Conservation (phyloP, 2,329 filamentous ascomycete species). For the Fusarium transvaalense region DNA sequence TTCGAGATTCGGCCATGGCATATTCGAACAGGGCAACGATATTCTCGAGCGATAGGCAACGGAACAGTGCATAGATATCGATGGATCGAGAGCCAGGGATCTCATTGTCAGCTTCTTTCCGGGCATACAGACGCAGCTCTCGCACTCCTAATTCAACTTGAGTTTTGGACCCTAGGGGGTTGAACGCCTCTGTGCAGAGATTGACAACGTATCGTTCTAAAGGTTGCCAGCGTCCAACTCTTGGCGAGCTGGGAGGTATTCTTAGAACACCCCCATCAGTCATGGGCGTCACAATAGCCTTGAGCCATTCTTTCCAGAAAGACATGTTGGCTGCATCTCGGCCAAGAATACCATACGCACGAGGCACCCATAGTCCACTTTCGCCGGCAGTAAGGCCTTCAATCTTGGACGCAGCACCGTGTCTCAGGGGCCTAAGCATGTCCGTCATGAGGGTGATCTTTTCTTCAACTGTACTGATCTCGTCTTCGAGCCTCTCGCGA, state of each 20-base stretch:
- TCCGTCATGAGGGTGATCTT: slow-evolving; percentile 98
- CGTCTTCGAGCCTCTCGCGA: slow-evolving; percentile 87
- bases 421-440: slow-evolving; percentile 89
- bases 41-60: slow-evolving; percentile 89
- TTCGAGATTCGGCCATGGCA: slow-evolving; percentile 90
- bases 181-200: slow-evolving; percentile 93
- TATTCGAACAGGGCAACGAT: slow-evolving; percentile 94
- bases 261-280: slow-evolving; percentile 85
- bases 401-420: slow-evolving; percentile 96
- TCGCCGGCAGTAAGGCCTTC: slow-evolving; percentile 96
- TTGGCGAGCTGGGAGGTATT: slow-evolving; percentile 88
- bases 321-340: slow-evolving; percentile 84
- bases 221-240: slow-evolving; percentile 94
- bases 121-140: slow-evolving; percentile 90
- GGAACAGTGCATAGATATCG: slow-evolving; percentile 93
- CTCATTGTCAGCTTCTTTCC: slow-evolving; percentile 93
- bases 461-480: slow-evolving; percentile 96
- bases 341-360: slow-evolving; percentile 92
- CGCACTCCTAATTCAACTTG: slow-evolving; percentile 93
- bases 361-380: slow-evolving; percentile 94
- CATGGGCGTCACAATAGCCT: slow-evolving; percentile 95
- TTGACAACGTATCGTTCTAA: slow-evolving; percentile 97
- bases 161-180: slow-evolving; percentile 91
- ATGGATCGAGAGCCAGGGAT: slow-evolving; percentile 90
- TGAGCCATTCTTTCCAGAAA: slow-evolving; percentile 99